A percentile compares a stretch with the other conserved stretches of the same genome.
These are phyloP conservation scores for Ascoidea tarda DNA, from an alignment of 805 yeast genomes.

Conservation along the genomic window DNA sequence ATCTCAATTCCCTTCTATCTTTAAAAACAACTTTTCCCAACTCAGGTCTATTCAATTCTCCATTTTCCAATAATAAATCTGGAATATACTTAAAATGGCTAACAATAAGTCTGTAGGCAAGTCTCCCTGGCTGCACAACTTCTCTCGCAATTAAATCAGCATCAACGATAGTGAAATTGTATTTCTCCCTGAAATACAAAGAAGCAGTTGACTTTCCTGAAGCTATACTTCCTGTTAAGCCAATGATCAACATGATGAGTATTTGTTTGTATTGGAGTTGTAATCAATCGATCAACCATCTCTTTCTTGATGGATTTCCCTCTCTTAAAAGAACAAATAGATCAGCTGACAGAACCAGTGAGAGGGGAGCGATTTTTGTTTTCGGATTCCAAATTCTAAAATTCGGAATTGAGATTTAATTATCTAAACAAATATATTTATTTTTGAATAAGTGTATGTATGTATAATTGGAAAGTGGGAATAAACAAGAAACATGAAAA, in stretches of 20 bases:
- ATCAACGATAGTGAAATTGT: conserved; percentile 54
- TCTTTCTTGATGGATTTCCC: too few relatives aligned
- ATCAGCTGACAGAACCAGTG: too few relatives aligned
- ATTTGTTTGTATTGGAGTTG: too few relatives aligned
- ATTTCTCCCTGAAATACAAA: conserved; percentile 31
- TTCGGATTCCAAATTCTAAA: too few relatives aligned
- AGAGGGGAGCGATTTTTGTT: too few relatives aligned
- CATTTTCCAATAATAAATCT: conserved; percentile 24
- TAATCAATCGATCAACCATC: too few relatives aligned
- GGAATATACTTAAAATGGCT: conserved; percentile 27
- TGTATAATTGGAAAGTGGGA: too few relatives aligned
- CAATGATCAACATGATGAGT: conserved; percentile 62
- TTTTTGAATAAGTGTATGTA: too few relatives aligned
- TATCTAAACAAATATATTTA: too few relatives aligned
- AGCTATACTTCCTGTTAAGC: conserved; percentile 96
- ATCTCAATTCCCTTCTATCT: conserved; percentile 38
- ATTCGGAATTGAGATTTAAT: too few relatives aligned
- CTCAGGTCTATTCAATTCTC: conserved; percentile 49
- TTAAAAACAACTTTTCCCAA: conserved; percentile 73
- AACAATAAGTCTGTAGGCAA: conserved; percentile 56
- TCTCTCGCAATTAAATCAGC: conserved; percentile 85
- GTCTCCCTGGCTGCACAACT: conserved; percentile 68
- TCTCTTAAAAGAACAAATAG: too few relatives aligned
- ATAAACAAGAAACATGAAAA: too few relatives aligned
- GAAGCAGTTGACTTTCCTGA: conserved; percentile 95